phyloP scores from a whole-genome alignment of 768 basidiomycete species.

The Ramaria sp. region DNA sequence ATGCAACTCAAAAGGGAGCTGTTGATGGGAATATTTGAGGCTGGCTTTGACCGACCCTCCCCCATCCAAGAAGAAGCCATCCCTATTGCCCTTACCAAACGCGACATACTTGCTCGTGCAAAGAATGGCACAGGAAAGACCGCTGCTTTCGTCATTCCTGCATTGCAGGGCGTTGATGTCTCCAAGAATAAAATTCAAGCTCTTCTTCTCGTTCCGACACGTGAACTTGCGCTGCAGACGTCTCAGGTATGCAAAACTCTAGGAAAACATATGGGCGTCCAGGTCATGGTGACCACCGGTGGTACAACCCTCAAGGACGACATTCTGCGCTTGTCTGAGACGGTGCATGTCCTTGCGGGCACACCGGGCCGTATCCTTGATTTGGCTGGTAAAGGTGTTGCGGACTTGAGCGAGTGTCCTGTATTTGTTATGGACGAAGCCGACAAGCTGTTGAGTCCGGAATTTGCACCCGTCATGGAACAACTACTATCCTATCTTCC shows the following conservation, averaged over 20 bases:
- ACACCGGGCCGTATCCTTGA: conserved; percentile 96
- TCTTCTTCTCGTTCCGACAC: conserved; percentile 93
- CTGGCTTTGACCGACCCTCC: conserved; percentile 92
- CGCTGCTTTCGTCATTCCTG: conserved; percentile 96
- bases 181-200: conserved; percentile 85
- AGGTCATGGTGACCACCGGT: conserved; percentile 99
- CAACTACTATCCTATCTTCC: conserved; percentile 83
- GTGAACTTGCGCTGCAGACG: conserved; percentile 95
- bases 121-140: conserved; percentile 99
- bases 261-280: conserved; percentile 88
- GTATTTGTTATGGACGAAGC: conserved; percentile 99
- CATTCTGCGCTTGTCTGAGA: conserved; percentile 81
- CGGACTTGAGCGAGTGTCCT: conserved; percentile 87
- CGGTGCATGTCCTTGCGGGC: conserved; percentile 93
- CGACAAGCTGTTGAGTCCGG: conserved; percentile 92
- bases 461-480: conserved; percentile 98
- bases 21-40: conserved; percentile 99
- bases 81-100: conserved; percentile 84
- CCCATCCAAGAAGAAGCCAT: conserved; percentile 99
- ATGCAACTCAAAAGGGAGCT: conserved; percentile 88
- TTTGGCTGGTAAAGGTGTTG: conserved; percentile 84
- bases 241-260: conserved; percentile 98
- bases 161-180: conserved; percentile 86
- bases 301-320: conserved; percentile 98
- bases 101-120: conserved; percentile 90